Percentiles rank a stretch among this genome's conserved stretches.
phyloP scores from a whole-genome alignment of 257 asterid species.

The Oldenlandia corymbosa region DNA sequence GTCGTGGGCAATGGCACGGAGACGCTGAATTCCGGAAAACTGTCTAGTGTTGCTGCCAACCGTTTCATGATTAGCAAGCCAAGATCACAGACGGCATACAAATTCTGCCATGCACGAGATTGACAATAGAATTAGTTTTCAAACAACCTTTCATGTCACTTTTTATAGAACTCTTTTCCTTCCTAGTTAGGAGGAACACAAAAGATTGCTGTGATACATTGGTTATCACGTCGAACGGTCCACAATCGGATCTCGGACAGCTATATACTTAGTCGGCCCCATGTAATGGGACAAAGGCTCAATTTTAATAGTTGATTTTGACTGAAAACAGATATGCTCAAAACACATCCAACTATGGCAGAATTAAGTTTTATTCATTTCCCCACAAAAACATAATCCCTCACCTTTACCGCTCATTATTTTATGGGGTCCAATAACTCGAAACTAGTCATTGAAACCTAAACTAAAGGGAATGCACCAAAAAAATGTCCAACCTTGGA shows the following conservation, averaged over 20 bases:
- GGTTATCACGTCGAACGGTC: too few relatives aligned
- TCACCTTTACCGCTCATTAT: not conserved
- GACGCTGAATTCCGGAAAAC: constrained; percentile 45
- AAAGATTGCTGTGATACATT: too few relatives aligned
- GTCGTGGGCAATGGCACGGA: constrained; percentile 53
- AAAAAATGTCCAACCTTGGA: constrained; percentile 57
- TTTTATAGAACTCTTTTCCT: not conserved
- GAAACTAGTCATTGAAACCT: constrained; percentile 5
- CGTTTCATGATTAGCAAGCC: constrained; percentile 67
- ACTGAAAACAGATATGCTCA: not conserved
- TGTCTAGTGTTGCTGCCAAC: constrained; percentile 49
- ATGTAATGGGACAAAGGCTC: too few relatives aligned
- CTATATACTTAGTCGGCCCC: too few relatives aligned
- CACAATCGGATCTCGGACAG: too few relatives aligned
- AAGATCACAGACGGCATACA: constrained; percentile 73
- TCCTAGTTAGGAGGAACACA: too few relatives aligned
- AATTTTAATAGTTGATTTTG: too few relatives aligned
- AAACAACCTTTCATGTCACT: not conserved
- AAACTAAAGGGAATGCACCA: not conserved
- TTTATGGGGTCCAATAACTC: not conserved
- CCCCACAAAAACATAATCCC: not conserved
- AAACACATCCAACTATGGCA: not conserved
- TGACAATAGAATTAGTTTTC: constrained; percentile 19
- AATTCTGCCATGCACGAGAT: constrained; percentile 50
- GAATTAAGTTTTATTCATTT: not conserved